phyloP scores from a whole-genome alignment of 345 rosid genomes.

The Hirschfeldia incana region DNA sequence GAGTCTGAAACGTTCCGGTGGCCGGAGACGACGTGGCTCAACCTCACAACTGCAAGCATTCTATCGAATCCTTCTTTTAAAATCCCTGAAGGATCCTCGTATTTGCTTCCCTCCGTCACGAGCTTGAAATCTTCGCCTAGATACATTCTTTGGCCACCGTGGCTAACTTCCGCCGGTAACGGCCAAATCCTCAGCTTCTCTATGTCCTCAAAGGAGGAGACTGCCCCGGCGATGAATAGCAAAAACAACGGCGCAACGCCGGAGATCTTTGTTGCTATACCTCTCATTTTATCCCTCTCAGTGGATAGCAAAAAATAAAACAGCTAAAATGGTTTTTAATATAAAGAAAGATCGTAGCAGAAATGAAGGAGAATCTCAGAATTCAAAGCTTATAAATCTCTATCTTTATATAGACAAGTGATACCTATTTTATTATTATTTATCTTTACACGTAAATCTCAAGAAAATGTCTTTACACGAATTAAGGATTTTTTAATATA shows the following conservation, averaged over 20 bases:
- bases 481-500: too few relatives aligned
- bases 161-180: constrained; percentile 46
- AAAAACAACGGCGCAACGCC: constrained; percentile 22
- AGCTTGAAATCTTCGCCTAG: constrained; percentile 46
- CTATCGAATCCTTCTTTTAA: constrained; percentile 58
- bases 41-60: constrained; percentile 47
- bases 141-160: constrained; percentile 43
- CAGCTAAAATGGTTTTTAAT: constrained; percentile 1
- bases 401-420: constrained; percentile 5
- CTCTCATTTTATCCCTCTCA: constrained; percentile 26
- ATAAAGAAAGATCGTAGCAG: background rate
- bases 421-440: background rate
- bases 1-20: constrained; percentile 40
- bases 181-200: constrained; percentile 56
- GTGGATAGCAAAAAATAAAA: constrained; percentile 16
- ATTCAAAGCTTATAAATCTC: constrained; percentile 8
- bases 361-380: constrained; percentile 25
- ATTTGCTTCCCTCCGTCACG: constrained; percentile 36
- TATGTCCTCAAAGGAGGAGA: constrained; percentile 33
- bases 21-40: constrained; percentile 44
- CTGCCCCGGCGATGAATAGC: constrained; percentile 31
- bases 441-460: background rate
- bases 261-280: constrained; percentile 25
- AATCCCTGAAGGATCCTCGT: constrained; percentile 44
- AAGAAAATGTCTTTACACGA: too few relatives aligned